Percentiles rank a stretch among this genome's conserved stretches.
phyloP scores from a whole-genome alignment of 2,329 filamentous ascomycete species.

The Mollisia scopiformis region DNA sequence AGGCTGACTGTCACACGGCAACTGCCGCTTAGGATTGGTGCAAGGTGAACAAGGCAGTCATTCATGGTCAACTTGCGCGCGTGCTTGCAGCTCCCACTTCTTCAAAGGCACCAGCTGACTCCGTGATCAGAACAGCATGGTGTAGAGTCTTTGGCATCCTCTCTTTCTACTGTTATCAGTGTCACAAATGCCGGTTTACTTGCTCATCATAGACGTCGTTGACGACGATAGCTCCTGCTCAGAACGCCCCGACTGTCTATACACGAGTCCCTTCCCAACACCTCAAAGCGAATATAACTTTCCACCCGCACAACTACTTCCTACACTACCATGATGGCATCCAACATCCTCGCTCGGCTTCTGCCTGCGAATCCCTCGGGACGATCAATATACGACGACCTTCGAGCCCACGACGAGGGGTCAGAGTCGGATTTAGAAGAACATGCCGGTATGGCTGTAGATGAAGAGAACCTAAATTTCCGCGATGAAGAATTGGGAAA shows the following conservation, averaged over 20 bases:
- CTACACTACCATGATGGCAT: constrained; percentile 34
- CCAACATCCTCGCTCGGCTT: constrained; percentile 37
- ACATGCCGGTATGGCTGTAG: constrained; percentile 35
- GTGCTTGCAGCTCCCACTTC: constrained; percentile 8
- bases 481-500: constrained; percentile 36
- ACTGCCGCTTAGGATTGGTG: constrained; percentile 2
- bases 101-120: constrained; percentile 21
- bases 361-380: constrained; percentile 34
- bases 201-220: constrained; percentile 17
- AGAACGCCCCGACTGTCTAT: neutral
- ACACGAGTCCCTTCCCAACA: neutral
- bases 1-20: constrained; percentile 21
- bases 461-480: constrained; percentile 39
- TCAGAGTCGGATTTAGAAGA: constrained; percentile 38
- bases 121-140: constrained; percentile 24
- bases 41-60: constrained; percentile 13
- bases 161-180: neutral
- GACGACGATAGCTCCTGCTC: constrained; percentile 21
- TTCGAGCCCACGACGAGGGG: constrained; percentile 35
- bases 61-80: constrained; percentile 11
- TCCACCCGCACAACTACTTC: neutral
- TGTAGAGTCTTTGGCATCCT: constrained; percentile 12
- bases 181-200: constrained; percentile 24
- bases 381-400: constrained; percentile 40
- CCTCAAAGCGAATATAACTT: neutral